Evolutionary conservation across 306 rosid genomes (phyloP).

Genomic region (Elaeagnus macrophylla): DNA sequence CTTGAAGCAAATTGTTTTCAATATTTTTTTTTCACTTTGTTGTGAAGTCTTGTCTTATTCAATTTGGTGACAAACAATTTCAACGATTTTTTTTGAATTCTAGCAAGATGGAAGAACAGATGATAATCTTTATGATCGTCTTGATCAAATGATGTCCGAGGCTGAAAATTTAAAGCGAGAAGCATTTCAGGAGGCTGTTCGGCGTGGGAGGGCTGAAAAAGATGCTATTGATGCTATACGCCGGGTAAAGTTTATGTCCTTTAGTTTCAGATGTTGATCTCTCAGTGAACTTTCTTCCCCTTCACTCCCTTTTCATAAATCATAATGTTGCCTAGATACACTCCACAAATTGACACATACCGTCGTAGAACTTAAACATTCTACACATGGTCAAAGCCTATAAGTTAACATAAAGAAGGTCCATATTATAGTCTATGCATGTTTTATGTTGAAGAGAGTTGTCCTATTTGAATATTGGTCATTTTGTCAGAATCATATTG

Average conservation of each 20-base stretch:
- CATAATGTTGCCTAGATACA: background rate
- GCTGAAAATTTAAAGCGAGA: conserved; percentile 50
- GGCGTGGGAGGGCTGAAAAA: conserved; percentile 66
- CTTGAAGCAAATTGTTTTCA: background rate
- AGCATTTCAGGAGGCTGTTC: conserved; percentile 45
- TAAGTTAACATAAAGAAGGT: background rate
- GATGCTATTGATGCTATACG: conserved; percentile 50
- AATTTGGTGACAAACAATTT: background rate
- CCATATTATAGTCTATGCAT: background rate
- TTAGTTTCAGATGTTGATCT: background rate
- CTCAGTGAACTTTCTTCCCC: background rate
- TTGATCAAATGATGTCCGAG: conserved; percentile 53
- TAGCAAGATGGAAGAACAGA: conserved; percentile 58
- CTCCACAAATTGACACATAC: background rate
- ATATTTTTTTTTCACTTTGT: background rate
- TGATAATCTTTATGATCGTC: conserved; percentile 47
- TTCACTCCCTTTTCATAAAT: background rate
- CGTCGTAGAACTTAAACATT: background rate
- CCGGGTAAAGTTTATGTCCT: conserved; percentile 36
- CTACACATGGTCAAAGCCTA: background rate
- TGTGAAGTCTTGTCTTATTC: background rate
- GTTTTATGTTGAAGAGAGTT: background rate
- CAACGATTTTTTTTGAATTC: conserved; percentile 9
- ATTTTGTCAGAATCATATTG: no score
- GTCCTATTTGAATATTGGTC: no score